phyloP scores from a whole-genome alignment of 2,329 filamentous ascomycete genomes.

The Gaeumannomyces tritici region DNA sequence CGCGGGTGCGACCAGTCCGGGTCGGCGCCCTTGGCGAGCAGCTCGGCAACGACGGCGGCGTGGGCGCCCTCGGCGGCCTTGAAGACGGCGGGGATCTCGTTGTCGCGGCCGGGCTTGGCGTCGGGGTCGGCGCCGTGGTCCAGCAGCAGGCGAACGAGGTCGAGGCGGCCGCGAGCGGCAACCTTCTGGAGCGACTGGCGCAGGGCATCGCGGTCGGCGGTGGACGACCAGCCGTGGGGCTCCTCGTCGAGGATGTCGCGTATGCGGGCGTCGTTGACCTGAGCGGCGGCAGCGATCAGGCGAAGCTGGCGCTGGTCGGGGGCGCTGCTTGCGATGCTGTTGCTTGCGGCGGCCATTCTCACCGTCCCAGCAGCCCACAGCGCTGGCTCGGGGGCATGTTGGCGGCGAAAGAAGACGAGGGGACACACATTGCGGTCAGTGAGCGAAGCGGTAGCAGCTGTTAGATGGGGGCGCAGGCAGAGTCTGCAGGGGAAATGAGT shows the following conservation, averaged over 20 bases:
- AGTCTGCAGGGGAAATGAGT: background rate
- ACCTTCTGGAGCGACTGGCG: slow-evolving; percentile 27
- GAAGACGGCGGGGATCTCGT: slow-evolving; percentile 24
- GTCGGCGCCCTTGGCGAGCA: slow-evolving; percentile 22
- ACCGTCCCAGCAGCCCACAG: background rate
- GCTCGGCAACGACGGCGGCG: slow-evolving; percentile 19
- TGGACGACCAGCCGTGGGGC: slow-evolving; percentile 19
- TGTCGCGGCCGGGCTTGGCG: slow-evolving; percentile 22
- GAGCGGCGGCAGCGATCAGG: slow-evolving; percentile 24
- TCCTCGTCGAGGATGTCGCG: slow-evolving; percentile 25
- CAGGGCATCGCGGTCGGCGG: slow-evolving; percentile 23
- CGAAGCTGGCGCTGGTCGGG: slow-evolving; percentile 26
- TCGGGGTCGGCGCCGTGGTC: slow-evolving; percentile 22
- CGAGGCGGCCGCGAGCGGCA: slow-evolving; percentile 23
- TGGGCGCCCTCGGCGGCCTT: slow-evolving; percentile 28
- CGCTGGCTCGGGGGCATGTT: too few relatives aligned
- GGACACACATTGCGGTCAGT: background rate
- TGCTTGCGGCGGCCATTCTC: slow-evolving; percentile 1
- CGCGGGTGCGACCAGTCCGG: slow-evolving; percentile 19
- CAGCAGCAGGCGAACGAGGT: slow-evolving; percentile 25
- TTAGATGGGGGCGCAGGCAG: background rate
- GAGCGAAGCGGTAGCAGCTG: background rate
- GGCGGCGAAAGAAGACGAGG: background rate
- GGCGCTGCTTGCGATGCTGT: slow-evolving; percentile 25
- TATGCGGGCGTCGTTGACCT: slow-evolving; percentile 25